Conservation (phyloP, 2,329 filamentous ascomycete genomes). For the Hymenoscyphus occultus region DNA sequence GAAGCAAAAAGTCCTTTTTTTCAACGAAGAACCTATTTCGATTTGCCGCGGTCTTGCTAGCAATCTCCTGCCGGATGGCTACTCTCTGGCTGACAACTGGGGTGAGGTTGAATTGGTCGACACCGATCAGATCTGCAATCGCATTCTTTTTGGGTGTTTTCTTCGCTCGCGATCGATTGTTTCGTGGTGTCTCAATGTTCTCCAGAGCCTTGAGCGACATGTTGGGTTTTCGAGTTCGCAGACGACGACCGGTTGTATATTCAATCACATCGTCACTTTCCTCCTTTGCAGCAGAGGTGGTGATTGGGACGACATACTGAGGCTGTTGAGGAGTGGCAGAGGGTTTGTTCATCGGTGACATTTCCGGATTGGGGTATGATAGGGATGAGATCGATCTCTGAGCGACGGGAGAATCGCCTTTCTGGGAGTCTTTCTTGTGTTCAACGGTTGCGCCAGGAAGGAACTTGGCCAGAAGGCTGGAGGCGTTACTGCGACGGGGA, state of each 20-base stretch:
- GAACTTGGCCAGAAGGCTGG: constrained; percentile 31
- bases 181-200: constrained; percentile 19
- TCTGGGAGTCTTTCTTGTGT: constrained; percentile 33
- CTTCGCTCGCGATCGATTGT: constrained; percentile 13
- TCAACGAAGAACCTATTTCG: constrained; percentile 36
- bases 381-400: constrained; percentile 6
- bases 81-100: constrained; percentile 29
- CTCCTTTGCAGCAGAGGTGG: constrained; percentile 13
- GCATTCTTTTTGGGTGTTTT: constrained; percentile 8
- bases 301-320: neutral
- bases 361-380: constrained; percentile 18
- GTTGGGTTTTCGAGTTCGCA: constrained; percentile 27
- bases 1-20: constrained; percentile 36
- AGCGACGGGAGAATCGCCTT: neutral
- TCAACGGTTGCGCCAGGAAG: constrained; percentile 26
- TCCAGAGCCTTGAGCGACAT: constrained; percentile 29
- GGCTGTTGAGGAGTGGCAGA: neutral
- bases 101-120: constrained; percentile 20
- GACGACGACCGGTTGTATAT: constrained; percentile 18
- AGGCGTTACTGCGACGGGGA: constrained; percentile 21
- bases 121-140: constrained; percentile 19
- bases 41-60: constrained; percentile 30
- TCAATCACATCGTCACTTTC: constrained; percentile 21
- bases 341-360: constrained; percentile 15
- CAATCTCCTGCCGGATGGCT: constrained; percentile 34